Percentiles rank a stretch among this genome's conserved stretches.
Evolutionary conservation across 768 basidiomycete species (phyloP).

Genomic region (Sarcodon aspratus): DNA sequence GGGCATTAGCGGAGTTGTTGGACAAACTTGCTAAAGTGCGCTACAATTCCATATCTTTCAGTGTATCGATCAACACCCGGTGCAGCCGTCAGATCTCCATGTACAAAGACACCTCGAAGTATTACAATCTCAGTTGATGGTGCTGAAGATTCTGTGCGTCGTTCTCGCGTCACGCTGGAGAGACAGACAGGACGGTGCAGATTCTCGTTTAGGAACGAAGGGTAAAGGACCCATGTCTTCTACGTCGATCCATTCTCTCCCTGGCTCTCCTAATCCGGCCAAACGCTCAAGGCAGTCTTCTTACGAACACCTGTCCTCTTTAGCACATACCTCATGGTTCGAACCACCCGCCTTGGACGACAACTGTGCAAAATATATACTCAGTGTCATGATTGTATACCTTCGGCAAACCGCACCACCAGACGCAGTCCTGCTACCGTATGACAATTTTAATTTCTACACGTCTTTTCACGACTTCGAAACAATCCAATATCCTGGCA

Average conservation of each 20-base stretch:
- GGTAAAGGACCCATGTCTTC: conserved; percentile 13
- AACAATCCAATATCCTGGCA: conserved; percentile 25
- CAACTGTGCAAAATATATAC: conserved; percentile 65
- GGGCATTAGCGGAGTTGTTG: conserved; percentile 64
- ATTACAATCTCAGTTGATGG: conserved; percentile 78
- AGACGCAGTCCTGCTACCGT: conserved; percentile 45
- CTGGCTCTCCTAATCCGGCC: conserved; percentile 14
- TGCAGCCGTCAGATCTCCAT: conserved; percentile 36
- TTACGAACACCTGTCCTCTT: conserved; percentile 29
- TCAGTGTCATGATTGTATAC: conserved; percentile 77
- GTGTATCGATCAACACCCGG: not conserved
- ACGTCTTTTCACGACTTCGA: conserved; percentile 66
- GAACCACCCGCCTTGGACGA: conserved; percentile 76
- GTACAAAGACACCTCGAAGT: conserved; percentile 48
- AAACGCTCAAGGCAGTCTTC: conserved; percentile 26
- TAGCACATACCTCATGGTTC: conserved; percentile 27
- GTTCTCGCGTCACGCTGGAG: conserved; percentile 75
- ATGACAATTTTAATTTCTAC: conserved; percentile 49
- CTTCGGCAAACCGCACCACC: conserved; percentile 57
- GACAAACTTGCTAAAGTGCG: conserved; percentile 69
- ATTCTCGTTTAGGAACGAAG: conserved; percentile 29
- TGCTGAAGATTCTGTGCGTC: conserved; percentile 71
- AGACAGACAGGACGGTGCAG: conserved; percentile 19
- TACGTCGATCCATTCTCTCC: conserved; percentile 22
- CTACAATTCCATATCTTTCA: conserved; percentile 2